phyloP scores from a whole-genome alignment of 768 basidiomycete species.

The Multifurca ochricompacta region DNA sequence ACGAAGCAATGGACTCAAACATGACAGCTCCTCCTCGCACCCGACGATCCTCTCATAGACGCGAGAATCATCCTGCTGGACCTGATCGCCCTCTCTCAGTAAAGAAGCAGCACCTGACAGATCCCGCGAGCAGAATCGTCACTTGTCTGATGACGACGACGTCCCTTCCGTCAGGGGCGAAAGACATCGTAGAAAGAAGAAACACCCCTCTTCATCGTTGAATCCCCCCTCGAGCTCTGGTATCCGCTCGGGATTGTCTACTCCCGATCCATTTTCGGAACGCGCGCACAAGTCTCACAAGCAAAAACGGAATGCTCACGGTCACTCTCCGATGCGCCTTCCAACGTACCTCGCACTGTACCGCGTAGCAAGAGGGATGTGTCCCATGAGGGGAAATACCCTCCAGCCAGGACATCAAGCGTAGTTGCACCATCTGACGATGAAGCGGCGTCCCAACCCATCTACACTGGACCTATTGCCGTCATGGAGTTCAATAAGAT shows the following conservation, averaged over 20 bases:
- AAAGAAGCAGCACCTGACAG: constrained; percentile 9
- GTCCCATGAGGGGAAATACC: constrained; percentile 6
- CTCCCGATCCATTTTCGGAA: constrained; percentile 6
- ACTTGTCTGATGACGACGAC: constrained; percentile 16
- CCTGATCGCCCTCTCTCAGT: constrained; percentile 8
- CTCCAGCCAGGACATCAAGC: background rate
- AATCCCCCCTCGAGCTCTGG: constrained; percentile 1
- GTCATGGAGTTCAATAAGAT: constrained; percentile 45
- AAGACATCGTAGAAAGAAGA: constrained; percentile 17
- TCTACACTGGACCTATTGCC: constrained; percentile 32
- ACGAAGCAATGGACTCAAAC: constrained; percentile 6
- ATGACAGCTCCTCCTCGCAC: background rate
- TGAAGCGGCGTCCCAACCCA: constrained; percentile 13
- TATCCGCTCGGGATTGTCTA: background rate
- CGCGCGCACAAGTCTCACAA: constrained; percentile 3
- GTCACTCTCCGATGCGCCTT: constrained; percentile 5
- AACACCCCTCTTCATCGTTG: background rate
- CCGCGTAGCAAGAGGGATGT: background rate
- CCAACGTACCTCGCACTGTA: background rate
- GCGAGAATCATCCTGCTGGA: background rate
- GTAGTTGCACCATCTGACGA: constrained; percentile 5
- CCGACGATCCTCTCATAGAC: constrained; percentile 6
- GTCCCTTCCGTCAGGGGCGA: constrained; percentile 1
- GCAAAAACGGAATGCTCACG: constrained; percentile 9
- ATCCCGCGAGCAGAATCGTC: constrained; percentile 6